These are phyloP conservation scores for Venturia nashicola DNA, from an alignment of 2,329 filamentous ascomycete species.

Conservation along the genomic window DNA sequence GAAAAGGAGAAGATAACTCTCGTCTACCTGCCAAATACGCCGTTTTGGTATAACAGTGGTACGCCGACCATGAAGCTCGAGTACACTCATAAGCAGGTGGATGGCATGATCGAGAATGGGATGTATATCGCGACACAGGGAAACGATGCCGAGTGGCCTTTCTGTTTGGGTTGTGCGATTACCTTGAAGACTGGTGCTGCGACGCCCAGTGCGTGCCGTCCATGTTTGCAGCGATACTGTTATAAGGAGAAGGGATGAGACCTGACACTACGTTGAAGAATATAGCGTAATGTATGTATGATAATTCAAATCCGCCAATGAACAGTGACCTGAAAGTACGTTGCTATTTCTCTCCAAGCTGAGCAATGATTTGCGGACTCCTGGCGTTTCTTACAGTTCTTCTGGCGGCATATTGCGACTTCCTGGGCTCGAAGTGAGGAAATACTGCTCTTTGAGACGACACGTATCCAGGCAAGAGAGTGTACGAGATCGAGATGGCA, in stretches of 20 bases:
- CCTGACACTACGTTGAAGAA: not conserved
- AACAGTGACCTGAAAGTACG: not conserved
- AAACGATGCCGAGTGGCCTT: slow-evolving; percentile 22
- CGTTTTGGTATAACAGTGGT: slow-evolving; percentile 24
- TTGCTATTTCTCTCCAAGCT: too few species aligned
- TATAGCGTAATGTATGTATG: not conserved
- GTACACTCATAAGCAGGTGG: slow-evolving; percentile 24
- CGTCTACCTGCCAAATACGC: slow-evolving; percentile 33
- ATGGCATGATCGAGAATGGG: slow-evolving; percentile 30
- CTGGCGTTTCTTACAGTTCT: too few species aligned
- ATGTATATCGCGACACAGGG: slow-evolving; percentile 26
- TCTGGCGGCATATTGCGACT: too few species aligned
- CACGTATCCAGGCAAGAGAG: too few species aligned
- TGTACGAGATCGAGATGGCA: too few species aligned
- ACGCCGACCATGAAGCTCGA: slow-evolving; percentile 21
- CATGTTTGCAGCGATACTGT: slow-evolving; percentile 30
- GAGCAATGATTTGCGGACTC: too few species aligned
- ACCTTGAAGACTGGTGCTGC: slow-evolving; percentile 17
- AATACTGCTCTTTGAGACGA: too few species aligned
- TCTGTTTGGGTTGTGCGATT: slow-evolving; percentile 32
- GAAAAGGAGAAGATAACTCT: slow-evolving; percentile 19
- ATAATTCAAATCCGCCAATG: not conserved
- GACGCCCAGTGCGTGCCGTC: slow-evolving; percentile 23
- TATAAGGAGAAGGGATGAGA: slow-evolving; percentile 11
- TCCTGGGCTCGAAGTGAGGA: too few species aligned